A percentile compares a stretch with the other conserved stretches of the same genome.
phyloP scores from a whole-genome alignment of 768 basidiomycete species.

The Mycena amicta region DNA sequence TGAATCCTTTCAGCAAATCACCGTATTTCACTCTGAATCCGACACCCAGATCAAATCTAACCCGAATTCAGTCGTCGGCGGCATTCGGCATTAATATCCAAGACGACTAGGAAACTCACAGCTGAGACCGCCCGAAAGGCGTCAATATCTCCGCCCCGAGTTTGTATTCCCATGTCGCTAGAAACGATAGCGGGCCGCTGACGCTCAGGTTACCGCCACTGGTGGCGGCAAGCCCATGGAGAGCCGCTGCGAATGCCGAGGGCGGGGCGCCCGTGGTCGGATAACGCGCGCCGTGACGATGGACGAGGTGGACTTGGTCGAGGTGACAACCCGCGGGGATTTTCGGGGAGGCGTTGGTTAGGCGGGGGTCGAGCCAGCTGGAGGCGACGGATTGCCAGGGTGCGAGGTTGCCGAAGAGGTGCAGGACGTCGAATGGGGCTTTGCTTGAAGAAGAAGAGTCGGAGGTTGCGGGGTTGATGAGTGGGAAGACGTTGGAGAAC shows the following conservation, averaged over 20 bases:
- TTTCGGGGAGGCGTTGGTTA: conserved; percentile 46
- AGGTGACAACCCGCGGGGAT: conserved; percentile 51
- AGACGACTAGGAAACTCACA: too few relatives aligned
- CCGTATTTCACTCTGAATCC: conserved; percentile 69
- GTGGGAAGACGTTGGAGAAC: conserved; percentile 41
- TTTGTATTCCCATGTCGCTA: conserved; percentile 77
- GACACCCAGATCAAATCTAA: conserved; percentile 51
- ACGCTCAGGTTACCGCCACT: conserved; percentile 53
- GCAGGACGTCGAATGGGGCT: conserved; percentile 43
- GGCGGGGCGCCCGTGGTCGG: conserved; percentile 50
- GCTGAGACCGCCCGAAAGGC: conserved; percentile 73
- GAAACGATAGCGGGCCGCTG: conserved; percentile 58
- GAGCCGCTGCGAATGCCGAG: conserved; percentile 44
- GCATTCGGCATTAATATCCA: too few relatives aligned
- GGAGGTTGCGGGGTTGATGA: conserved; percentile 39
- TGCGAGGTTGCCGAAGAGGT: conserved; percentile 50
- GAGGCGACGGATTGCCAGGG: conserved; percentile 53
- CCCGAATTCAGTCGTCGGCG: too few relatives aligned
- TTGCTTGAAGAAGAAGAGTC: background rate
- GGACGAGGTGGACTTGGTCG: conserved; percentile 58
- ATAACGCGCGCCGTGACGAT: conserved; percentile 71
- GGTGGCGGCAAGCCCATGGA: conserved; percentile 46
- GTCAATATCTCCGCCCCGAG: conserved; percentile 78
- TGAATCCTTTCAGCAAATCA: conserved; percentile 45
- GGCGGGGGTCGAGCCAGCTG: conserved; percentile 42